Evolutionary conservation across 305 asterid genomes (phyloP), one percentile per base, ranked within the genome.

Genomic region (Fraxinus greggii): DNA sequence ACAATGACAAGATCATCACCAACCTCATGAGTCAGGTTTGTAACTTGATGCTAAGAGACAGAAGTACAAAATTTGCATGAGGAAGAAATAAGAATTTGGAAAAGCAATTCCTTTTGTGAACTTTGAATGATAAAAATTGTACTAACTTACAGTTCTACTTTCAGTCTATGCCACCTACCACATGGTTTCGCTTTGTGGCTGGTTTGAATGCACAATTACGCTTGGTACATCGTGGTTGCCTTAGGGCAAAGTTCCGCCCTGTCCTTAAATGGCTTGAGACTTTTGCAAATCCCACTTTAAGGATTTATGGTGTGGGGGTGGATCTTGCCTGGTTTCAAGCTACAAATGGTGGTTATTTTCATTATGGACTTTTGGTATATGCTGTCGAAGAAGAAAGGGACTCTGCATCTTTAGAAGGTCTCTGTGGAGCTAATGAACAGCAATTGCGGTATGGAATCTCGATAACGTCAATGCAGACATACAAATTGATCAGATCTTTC

Each of bases 1-100:
- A 97, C 67, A 95, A 92, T 84, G 99, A 97, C 87, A 95, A 93
- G 80, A 88, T 91, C 32, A 81, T 92, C 82, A 97, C 99, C 74
- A 97, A 98, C 84, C 93, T 97, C 83, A 90, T 92, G 98, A 93
- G 98, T 84, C 99, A 97, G 99, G 99, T 97, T 84, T 78, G 91
- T 88, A 75, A 13, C 85, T 65, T 78, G 74, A 76, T 42, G 69
- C 56, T 36, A 38, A 56, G 63, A 77, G 65, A 79, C 72, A 38
- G 40, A 51, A 79, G 15, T 77, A 51, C 7, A 54, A 63, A 5
- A 26, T 59, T 78, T 31, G 74, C 23, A 40, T 4, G 69, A 70
- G 31, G 78, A 83, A 77, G 35, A 29, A 29, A 54, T n/a, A 79
- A 75, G 75, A 78, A 48, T 51, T 54, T 28, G 54, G 42, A 81